Conservation (phyloP, 2,329 filamentous ascomycete species). For the Herpotrichia juniperi region DNA sequence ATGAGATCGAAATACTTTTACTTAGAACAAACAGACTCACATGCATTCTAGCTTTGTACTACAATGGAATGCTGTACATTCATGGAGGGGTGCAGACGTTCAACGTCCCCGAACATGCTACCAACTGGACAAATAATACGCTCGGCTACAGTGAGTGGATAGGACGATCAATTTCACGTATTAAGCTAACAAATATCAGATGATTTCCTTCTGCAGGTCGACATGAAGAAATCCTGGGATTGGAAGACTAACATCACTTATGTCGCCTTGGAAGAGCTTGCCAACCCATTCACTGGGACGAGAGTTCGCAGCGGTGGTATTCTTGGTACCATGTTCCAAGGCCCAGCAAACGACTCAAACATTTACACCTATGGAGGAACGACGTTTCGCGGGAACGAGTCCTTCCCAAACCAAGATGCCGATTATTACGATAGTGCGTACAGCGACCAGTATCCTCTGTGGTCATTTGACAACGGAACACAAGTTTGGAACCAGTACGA, state of each 20-base stretch:
- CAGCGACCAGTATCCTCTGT: slow-evolving; percentile 21
- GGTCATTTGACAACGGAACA: slow-evolving; percentile 20
- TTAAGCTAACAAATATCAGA: slow-evolving; percentile 9
- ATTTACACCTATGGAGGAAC: slow-evolving; percentile 24
- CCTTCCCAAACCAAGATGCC: slow-evolving; percentile 8
- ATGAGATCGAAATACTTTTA: neutral
- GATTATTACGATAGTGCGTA: slow-evolving; percentile 5
- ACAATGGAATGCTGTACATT: slow-evolving; percentile 18
- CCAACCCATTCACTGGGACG: slow-evolving; percentile 19
- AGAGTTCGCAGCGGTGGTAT: slow-evolving; percentile 13
- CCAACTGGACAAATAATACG: slow-evolving; percentile 11
- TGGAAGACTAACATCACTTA: slow-evolving; percentile 23
- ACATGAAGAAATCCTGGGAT: slow-evolving; percentile 22
- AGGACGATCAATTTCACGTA: neutral
- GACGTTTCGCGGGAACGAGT: slow-evolving; percentile 15
- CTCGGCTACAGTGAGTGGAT: slow-evolving; percentile 12
- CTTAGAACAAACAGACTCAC: neutral
- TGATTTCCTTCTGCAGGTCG: slow-evolving; percentile 18
- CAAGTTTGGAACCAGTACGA: slow-evolving; percentile 21
- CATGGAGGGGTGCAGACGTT: slow-evolving; percentile 24
- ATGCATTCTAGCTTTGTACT: slow-evolving; percentile 16
- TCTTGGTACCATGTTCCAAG: slow-evolving; percentile 21
- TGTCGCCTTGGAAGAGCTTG: slow-evolving; percentile 12
- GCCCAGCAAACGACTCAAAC: slow-evolving; percentile 13
- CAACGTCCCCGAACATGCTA: slow-evolving; percentile 10